Percentiles rank a stretch among this genome's conserved stretches.
Conservation (phyloP, 2,329 filamentous ascomycete species). For the Fusarium kyushuense region DNA sequence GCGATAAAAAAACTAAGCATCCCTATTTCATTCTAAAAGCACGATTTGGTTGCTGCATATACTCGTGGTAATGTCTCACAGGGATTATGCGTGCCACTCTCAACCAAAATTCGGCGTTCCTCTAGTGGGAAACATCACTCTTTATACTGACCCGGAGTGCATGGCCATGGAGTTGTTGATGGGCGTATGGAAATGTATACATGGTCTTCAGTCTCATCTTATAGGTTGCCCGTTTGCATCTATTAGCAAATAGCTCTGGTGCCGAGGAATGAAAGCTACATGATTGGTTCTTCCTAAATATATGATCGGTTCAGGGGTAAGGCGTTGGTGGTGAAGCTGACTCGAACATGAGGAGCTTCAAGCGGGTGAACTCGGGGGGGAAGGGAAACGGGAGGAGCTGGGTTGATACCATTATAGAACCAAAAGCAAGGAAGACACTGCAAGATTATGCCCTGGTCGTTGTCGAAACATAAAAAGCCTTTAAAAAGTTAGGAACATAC, state of each 20-base stretch:
- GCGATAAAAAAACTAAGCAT: slow-evolving; percentile 46
- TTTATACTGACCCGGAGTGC: slow-evolving; percentile 4
- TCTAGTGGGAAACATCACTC: not conserved
- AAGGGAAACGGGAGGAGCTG: not conserved
- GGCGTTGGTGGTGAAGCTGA: slow-evolving; percentile 26
- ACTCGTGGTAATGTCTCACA: slow-evolving; percentile 3
- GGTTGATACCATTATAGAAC: slow-evolving; percentile 27
- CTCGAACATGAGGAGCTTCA: slow-evolving; percentile 5
- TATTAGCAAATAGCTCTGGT: not conserved
- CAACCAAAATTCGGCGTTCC: slow-evolving; percentile 10
- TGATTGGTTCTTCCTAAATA: slow-evolving; percentile 3
- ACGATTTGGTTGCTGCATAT: slow-evolving; percentile 16
- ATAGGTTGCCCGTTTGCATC: slow-evolving; percentile 5
- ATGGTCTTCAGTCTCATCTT: slow-evolving; percentile 4
- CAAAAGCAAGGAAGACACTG: slow-evolving; percentile 17
- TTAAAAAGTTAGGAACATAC: not conserved
- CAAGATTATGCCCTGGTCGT: no score
- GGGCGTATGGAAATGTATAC: slow-evolving; percentile 13
- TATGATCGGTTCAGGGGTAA: slow-evolving; percentile 9
- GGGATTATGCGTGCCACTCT: slow-evolving; percentile 16
- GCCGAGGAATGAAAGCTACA: not conserved
- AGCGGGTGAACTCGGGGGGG: slow-evolving; percentile 5
- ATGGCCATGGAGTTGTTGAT: slow-evolving; percentile 23
- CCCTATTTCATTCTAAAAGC: slow-evolving; percentile 17
- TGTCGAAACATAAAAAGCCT: not conserved